Base-by-base conservation (phyloP, 108 stramenopile genomes). In the Schizochytrium sp. region DNA sequence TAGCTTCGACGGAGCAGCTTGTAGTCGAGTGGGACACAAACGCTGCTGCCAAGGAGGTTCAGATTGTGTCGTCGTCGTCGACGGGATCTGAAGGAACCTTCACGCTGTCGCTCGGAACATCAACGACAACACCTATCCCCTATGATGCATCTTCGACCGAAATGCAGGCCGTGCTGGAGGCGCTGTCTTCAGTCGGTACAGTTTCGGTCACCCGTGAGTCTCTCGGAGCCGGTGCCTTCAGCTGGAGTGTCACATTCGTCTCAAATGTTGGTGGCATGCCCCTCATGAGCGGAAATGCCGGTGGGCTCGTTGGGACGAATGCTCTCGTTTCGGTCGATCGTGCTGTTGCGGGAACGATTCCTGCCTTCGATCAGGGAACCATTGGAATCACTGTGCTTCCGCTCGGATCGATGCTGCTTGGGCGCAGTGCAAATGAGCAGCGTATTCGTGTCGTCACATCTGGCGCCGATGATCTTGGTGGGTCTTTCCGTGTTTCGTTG, bases 391-490 rank as follows among this genome's bases (percentile, higher is more conserved):
- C 83, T 55, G 58, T 60, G 6, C 87, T 72, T 29, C 89, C 91
- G 16, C 89, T 90, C 23, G 91, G 88, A 18, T 89, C 90, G 4
- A 89, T 60, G 48, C 90, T 89, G 28, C 87, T 94, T 14, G 57
- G 44, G 16, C n/a, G 88, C 14, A 57, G 23, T 21, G 76, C 72
- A 19, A 91, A 92, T 87, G 88, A 94, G 8, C 94, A 95, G 87
- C 87, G 60, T 29, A 92, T 95, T 45, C 76, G 72, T 60, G 72
- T 90, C 5, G 71, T 87, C 58, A 60, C 93, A 14, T 58, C 72
- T 83, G 76, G 76, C 29, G 92, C 93, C 19, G 60, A 90, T 55
- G 92, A 94, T 60, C 60, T 94, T 60, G 90, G 91, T 21, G 94
- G 94, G 4, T 72, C 58, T 87, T 93, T 95, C 72, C 29, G 19